Base-by-base conservation (phyloP, 495 filamentous ascomycete species). In the Talaromyces trachyspermus region DNA sequence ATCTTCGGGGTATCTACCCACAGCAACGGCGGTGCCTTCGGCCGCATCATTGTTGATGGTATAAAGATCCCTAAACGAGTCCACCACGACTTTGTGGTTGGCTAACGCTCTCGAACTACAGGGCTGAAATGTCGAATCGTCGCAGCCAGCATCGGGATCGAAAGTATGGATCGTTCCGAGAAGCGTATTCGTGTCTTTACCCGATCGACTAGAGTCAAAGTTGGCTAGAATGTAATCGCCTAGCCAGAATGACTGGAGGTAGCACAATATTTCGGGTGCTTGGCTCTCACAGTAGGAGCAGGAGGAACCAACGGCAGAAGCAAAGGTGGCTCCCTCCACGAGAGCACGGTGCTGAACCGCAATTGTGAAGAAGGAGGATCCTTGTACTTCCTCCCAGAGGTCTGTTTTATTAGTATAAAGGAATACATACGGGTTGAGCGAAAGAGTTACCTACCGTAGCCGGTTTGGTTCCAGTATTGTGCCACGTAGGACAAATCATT, bases 351-450 rank as follows among this genome's bases (percentile, higher is more conserved):
- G 65, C 50, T 81, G 76, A 5, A 73, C 74, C 38, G 77, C 75
- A 4, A 72, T 68, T 5, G 79, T 83, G 55, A 82, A 84, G 63
- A 83, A 81, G 25, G 75, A 78, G 2, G 72, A 66, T 11, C 79
- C 78, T 15, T 66, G 49, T 0, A 84, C 75, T 56, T 88, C 85
- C 52, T 89, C 85, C 84, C 84, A 88, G 0, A 89, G 74, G 59
- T 88, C 69, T 41, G 60, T 32, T 15, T 43, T 7, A 37, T 46
- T 18, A 46, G 30, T 22, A 15, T 25, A 14, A 3, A 26, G 9
- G 23, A 36, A 9, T 2, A 23, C 18, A 46, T 5, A 37, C 2
- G 0, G 15, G 11, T 14, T 18, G 20, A n/a, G 42, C 2, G 9
- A 20, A 22, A 26, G 30, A 37, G n/a, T n/a, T n/a, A n/a, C 30